Evolutionary conservation across 2,329 filamentous ascomycete species (phyloP).

Genomic region (Aureobasidium sp.): DNA sequence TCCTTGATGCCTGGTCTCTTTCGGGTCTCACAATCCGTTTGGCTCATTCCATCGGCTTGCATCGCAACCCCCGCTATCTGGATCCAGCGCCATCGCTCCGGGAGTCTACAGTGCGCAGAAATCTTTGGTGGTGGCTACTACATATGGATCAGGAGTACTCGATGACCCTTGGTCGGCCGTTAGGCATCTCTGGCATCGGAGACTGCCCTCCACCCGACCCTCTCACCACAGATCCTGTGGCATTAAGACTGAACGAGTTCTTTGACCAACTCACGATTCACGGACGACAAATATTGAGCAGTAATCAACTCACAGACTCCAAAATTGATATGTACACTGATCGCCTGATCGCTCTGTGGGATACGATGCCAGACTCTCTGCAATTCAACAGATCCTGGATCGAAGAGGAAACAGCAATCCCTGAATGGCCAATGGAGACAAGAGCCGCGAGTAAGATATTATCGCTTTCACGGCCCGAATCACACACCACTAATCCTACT

Average conservation of each 20-base stretch:
- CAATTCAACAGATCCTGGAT: conserved; percentile 43
- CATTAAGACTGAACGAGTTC: conserved; percentile 40
- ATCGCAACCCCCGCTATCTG: conserved; percentile 42
- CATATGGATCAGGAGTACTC: conserved; percentile 47
- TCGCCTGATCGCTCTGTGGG: conserved; percentile 35
- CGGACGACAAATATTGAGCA: conserved; percentile 42
- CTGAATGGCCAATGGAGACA: conserved; percentile 42
- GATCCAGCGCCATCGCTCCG: conserved; percentile 36
- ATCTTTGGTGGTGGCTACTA: conserved; percentile 48
- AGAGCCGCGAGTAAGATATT: conserved; percentile 40
- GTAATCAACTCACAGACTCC: conserved; percentile 34
- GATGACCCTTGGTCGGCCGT: conserved; percentile 42
- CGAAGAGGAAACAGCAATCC: conserved; percentile 31
- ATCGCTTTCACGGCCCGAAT: neutral
- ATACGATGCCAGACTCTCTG: conserved; percentile 42
- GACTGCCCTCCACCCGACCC: conserved; percentile 42
- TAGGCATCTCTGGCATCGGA: conserved; percentile 44
- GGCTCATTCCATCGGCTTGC: conserved; percentile 44
- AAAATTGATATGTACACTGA: conserved; percentile 45
- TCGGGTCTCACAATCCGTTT: conserved; percentile 44
- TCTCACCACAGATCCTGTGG: conserved; percentile 38
- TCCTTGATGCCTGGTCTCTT: conserved; percentile 44
- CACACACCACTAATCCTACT: neutral
- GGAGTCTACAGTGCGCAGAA: conserved; percentile 37
- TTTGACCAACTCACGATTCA: conserved; percentile 42